A percentile compares a stretch with the other conserved stretches of the same genome.
Evolutionary conservation across 768 basidiomycete species (phyloP).

Genomic region (Boletus tomentosulus): DNA sequence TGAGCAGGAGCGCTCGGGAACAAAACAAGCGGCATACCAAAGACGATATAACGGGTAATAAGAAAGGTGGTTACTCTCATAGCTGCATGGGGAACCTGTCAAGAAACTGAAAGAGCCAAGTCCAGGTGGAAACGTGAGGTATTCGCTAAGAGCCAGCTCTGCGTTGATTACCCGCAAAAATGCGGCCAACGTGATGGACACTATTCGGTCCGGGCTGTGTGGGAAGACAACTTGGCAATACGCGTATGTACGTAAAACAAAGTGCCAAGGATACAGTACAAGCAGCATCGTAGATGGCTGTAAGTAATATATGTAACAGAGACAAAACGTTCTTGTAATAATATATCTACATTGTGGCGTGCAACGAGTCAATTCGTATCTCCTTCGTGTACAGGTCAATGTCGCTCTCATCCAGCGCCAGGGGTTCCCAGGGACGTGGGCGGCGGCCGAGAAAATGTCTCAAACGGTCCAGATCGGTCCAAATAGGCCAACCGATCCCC

Average conservation of each 20-base stretch:
- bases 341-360: slow-evolving; percentile 12
- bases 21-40: slow-evolving; percentile 38
- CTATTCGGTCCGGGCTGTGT: slow-evolving; percentile 16
- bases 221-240: slow-evolving; percentile 6
- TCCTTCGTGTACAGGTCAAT: slow-evolving; percentile 1
- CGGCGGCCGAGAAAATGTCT: slow-evolving; percentile 39
- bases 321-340: slow-evolving; percentile 11
- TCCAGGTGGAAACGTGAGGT: slow-evolving; percentile 18
- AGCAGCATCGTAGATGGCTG: too few relatives aligned
- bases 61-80: slow-evolving; percentile 40
- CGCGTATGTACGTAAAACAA: too few relatives aligned
- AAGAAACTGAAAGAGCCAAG: slow-evolving; percentile 8
- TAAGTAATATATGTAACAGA: not conserved
- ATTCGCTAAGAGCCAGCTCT: not conserved
- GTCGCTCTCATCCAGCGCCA: slow-evolving; percentile 5
- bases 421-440: slow-evolving; percentile 10
- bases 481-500: slow-evolving; percentile 12
- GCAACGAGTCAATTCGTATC: not conserved
- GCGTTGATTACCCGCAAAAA: not conserved
- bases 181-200: slow-evolving; percentile 6
- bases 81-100: slow-evolving; percentile 25
- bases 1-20: slow-evolving; percentile 1
- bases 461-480: slow-evolving; percentile 22
- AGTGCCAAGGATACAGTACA: not conserved
- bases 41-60: slow-evolving; percentile 53